phyloP scores from a whole-genome alignment of 2,329 filamentous ascomycete species.

The Fusarium humuli region DNA sequence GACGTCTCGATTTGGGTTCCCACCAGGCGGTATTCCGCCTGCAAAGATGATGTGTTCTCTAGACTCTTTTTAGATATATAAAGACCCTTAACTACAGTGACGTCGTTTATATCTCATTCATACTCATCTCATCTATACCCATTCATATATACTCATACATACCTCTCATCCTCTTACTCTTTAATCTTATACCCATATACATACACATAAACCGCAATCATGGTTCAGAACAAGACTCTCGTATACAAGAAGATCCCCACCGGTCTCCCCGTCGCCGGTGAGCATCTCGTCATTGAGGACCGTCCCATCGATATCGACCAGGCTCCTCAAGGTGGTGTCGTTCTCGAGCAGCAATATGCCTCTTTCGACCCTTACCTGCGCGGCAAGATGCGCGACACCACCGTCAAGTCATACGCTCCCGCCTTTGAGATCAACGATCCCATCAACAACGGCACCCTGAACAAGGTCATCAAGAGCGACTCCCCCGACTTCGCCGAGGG shows the following conservation, averaged over 20 bases:
- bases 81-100: constrained; percentile 11
- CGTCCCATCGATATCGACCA: constrained; percentile 73
- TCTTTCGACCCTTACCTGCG: constrained; percentile 90
- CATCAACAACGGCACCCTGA: constrained; percentile 72
- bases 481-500: constrained; percentile 71
- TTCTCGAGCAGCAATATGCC: constrained; percentile 77
- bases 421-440: constrained; percentile 70
- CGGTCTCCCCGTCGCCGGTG: constrained; percentile 74
- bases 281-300: constrained; percentile 76
- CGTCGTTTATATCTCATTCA: constrained; percentile 14
- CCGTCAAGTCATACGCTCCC: constrained; percentile 66
- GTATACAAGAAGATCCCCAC: constrained; percentile 77
- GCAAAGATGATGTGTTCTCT: background rate
- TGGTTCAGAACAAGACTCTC: constrained; percentile 75
- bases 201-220: constrained; percentile 32
- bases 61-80: constrained; percentile 16
- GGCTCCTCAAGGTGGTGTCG: constrained; percentile 70
- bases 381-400: constrained; percentile 76
- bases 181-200: background rate
- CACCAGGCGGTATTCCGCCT: no score
- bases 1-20: constrained; percentile 1
- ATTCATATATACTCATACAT: background rate
- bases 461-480: constrained; percentile 78
- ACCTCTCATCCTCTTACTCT: background rate
- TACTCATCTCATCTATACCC: background rate